Evolutionary conservation across 2,329 filamentous ascomycete genomes (phyloP).

Genomic region (Phoma sp.): DNA sequence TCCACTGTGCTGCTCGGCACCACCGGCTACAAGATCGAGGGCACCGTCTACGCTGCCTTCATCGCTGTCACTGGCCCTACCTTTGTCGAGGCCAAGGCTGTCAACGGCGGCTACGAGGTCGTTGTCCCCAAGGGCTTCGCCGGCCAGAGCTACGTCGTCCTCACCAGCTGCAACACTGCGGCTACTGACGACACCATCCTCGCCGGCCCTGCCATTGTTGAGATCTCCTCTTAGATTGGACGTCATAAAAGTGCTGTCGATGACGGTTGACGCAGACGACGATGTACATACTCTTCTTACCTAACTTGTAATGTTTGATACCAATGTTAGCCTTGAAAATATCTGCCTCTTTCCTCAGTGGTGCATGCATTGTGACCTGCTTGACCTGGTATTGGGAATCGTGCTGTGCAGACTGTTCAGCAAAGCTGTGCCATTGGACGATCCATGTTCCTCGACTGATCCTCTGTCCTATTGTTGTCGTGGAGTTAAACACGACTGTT

Average conservation of each 20-base stretch:
- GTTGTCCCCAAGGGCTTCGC: conserved; percentile 29
- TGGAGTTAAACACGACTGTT: too few species aligned
- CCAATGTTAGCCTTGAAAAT: too few species aligned
- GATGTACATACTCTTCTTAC: neutral
- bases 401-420: too few species aligned
- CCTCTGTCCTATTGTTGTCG: too few species aligned
- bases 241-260: neutral
- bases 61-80: conserved; percentile 32
- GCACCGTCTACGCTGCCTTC: conserved; percentile 32
- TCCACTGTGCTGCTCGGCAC: conserved; percentile 24
- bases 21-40: conserved; percentile 27
- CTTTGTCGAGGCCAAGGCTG: conserved; percentile 23
- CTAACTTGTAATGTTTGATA: neutral
- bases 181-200: conserved; percentile 35
- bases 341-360: too few species aligned
- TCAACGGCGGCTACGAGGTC: conserved; percentile 26
- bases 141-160: conserved; percentile 34
- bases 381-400: too few species aligned
- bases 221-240: conserved; percentile 19
- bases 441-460: too few species aligned
- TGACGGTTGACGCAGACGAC: neutral
- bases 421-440: too few species aligned
- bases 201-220: conserved; percentile 31
- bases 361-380: too few species aligned
- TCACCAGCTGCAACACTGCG: conserved; percentile 32